Conservation (phyloP, 1,284 basidiomycete species). For the Melampsora americana region DNA sequence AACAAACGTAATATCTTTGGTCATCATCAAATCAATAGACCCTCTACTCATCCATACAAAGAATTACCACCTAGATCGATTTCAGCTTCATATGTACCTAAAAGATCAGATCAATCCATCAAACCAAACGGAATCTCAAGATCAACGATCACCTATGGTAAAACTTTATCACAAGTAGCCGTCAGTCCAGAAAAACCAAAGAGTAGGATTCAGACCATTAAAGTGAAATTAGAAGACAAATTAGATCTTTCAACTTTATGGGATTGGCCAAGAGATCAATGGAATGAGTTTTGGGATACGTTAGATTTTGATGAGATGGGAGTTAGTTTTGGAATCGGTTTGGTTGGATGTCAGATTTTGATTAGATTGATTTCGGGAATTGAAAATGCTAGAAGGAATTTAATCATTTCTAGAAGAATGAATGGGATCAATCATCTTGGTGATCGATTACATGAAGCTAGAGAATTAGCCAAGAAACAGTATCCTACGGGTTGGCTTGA, state of each 20-base stretch:
- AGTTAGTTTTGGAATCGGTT: slow-evolving; percentile 5
- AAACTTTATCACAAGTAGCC: slow-evolving; percentile 12
- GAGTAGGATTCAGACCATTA: slow-evolving; percentile 2
- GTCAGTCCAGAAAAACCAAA: slow-evolving; percentile 34
- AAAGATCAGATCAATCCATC: neutral
- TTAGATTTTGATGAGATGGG: slow-evolving; percentile 35
- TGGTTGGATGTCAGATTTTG: slow-evolving; percentile 17
- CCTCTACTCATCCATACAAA: neutral
- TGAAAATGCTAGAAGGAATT: slow-evolving; percentile 12
- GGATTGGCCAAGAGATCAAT: slow-evolving; percentile 33
- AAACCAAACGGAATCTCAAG: slow-evolving; percentile 4
- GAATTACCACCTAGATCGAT: slow-evolving; percentile 25
- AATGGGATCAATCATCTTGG: neutral
- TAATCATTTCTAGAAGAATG: neutral
- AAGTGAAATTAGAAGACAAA: neutral
- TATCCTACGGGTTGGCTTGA: slow-evolving; percentile 37
- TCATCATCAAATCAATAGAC: slow-evolving; percentile 3
- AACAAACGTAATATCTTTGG: neutral
- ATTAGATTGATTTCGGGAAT: slow-evolving; percentile 7
- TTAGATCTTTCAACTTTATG: slow-evolving; percentile 17
- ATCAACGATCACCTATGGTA: slow-evolving; percentile 8
- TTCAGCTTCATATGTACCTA: slow-evolving; percentile 35
- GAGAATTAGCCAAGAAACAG: slow-evolving; percentile 6
- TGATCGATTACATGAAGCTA: slow-evolving; percentile 7
- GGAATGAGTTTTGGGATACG: slow-evolving; percentile 30